Conservation (phyloP, 1,139 yeast genomes). For the Blastobotrys petasosporus region DNA sequence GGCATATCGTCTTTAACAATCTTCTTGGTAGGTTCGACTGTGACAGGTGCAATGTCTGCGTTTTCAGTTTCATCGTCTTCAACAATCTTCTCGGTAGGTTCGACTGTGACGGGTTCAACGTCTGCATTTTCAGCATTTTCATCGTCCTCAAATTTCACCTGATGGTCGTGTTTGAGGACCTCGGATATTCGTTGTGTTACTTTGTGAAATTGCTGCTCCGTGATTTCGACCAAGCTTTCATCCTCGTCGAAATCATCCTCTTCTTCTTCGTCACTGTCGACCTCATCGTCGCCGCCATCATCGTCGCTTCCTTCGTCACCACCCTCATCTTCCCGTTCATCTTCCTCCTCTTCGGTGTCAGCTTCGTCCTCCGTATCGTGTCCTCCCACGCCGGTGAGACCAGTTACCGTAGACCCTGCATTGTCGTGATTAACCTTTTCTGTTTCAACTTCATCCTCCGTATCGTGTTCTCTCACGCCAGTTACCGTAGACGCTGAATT, state of each 20-base stretch:
- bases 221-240: neutral
- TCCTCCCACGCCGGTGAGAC: constrained; percentile 50
- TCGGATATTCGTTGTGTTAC: neutral
- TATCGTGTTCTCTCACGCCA: constrained; percentile 58
- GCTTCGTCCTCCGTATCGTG: constrained; percentile 56
- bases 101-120: neutral
- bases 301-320: neutral
- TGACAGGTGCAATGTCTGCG: neutral
- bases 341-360: constrained; percentile 59
- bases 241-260: neutral
- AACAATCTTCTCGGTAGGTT: neutral
- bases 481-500: constrained; percentile 25
- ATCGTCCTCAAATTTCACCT: neutral
- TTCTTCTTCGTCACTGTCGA: neutral
- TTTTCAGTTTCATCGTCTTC: neutral
- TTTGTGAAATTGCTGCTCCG: neutral
- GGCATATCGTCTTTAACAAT: neutral
- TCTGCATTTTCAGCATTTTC: neutral
- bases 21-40: neutral
- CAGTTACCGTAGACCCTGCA: constrained; percentile 25
- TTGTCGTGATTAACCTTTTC: constrained; percentile 36
- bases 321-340: constrained; percentile 41
- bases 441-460: constrained; percentile 51
- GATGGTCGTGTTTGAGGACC: neutral
- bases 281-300: neutral